Conservation (phyloP, 2,329 filamentous ascomycete species). For the Neofusicoccum laricinum region DNA sequence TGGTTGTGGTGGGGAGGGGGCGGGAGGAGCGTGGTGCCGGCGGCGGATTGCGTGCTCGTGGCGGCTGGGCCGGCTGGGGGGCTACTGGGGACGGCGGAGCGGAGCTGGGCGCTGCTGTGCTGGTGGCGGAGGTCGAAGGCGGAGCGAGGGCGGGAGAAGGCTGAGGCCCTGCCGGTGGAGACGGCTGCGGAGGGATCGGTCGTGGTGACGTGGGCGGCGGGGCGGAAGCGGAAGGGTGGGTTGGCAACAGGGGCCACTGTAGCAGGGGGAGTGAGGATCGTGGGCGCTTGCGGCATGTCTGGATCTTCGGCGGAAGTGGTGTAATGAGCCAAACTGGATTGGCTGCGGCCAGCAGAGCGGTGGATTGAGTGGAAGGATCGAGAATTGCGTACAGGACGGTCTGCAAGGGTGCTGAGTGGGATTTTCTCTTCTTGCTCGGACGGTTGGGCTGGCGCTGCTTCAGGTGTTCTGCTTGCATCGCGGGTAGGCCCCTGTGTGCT, state of each 20-base stretch:
- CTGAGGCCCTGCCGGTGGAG: background rate
- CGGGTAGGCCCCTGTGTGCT: background rate
- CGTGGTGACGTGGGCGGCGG: background rate
- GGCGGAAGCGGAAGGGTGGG: conserved; percentile 6
- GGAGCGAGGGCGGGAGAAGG: conserved; percentile 24
- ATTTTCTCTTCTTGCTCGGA: background rate
- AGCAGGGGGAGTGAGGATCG: background rate
- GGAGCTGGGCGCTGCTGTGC: background rate
- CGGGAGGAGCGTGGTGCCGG: background rate
- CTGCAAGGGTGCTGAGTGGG: background rate
- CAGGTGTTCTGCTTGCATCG: background rate
- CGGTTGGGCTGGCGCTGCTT: background rate
- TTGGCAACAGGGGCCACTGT: background rate
- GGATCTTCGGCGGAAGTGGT: conserved; percentile 18
- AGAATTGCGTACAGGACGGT: background rate
- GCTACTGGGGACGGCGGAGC: background rate
- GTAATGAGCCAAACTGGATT: conserved; percentile 21
- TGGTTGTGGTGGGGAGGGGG: conserved; percentile 18
- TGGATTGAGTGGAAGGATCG: background rate
- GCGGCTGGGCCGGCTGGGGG: no score
- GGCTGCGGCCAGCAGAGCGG: conserved; percentile 17
- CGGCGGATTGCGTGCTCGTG: background rate
- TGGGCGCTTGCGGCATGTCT: background rate
- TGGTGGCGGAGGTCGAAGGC: conserved; percentile 31
- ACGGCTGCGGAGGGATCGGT: background rate